phyloP scores from a whole-genome alignment of 2,329 filamentous ascomycete genomes.

The Escovopsis sp. region DNA sequence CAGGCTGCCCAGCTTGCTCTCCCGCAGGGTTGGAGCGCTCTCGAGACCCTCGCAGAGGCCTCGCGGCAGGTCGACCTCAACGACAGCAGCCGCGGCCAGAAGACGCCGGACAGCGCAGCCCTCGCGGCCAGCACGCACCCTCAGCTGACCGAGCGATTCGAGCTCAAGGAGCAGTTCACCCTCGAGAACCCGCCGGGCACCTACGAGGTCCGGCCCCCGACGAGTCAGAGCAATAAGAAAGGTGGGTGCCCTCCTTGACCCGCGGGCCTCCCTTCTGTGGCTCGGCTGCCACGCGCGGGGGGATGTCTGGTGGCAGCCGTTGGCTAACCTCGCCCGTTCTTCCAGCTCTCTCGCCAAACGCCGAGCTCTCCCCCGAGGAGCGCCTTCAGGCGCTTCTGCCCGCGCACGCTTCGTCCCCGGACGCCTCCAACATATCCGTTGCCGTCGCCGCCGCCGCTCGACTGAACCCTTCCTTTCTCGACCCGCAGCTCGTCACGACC shows the following conservation, averaged over 20 bases:
- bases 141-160: slow-evolving; percentile 24
- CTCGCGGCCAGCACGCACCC: slow-evolving; percentile 10
- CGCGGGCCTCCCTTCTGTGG: not conserved
- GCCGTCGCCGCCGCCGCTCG: slow-evolving; percentile 42
- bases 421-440: slow-evolving; percentile 37
- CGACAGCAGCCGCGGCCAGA: slow-evolving; percentile 42
- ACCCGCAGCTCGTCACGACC: slow-evolving; percentile 30
- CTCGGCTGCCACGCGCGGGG: not conserved
- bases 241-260: slow-evolving; percentile 7
- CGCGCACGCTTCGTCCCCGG: slow-evolving; percentile 21
- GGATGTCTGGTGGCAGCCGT: slow-evolving; percentile 6
- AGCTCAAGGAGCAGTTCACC: slow-evolving; percentile 44
- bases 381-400: slow-evolving; percentile 33
- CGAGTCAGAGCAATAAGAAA: slow-evolving; percentile 10
- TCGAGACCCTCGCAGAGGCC: slow-evolving; percentile 79
- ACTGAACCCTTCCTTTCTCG: slow-evolving; percentile 38
- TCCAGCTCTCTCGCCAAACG: slow-evolving; percentile 11
- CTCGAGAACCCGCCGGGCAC: slow-evolving; percentile 39
- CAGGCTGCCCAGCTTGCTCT: slow-evolving; percentile 17
- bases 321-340: slow-evolving; percentile 9
- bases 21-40: slow-evolving; percentile 56
- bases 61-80: slow-evolving; percentile 62
- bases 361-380: slow-evolving; percentile 32
- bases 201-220: slow-evolving; percentile 25
- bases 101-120: slow-evolving; percentile 17